Percentiles rank a stretch among this genome's conserved stretches.
phyloP scores from a whole-genome alignment of 768 basidiomycete species.

The Leucosporidium yakuticum region DNA sequence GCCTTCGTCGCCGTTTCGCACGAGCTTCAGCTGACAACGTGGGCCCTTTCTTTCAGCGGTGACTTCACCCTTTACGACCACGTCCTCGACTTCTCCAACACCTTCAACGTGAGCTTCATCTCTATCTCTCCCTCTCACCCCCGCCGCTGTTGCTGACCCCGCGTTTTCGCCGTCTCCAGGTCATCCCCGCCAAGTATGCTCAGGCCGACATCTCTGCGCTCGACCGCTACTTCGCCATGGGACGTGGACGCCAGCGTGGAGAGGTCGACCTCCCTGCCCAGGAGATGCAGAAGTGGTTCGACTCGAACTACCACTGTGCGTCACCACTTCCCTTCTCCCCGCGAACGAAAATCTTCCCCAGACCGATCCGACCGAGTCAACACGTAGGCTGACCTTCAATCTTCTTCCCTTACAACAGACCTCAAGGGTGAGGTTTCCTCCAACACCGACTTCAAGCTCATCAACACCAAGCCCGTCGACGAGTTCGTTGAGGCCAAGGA shows the following conservation, averaged over 20 bases:
- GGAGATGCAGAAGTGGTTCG: conserved; percentile 99
- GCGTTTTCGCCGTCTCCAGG: conserved; percentile 66
- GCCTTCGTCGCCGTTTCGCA: conserved; percentile 30
- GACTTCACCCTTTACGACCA: conserved; percentile 99
- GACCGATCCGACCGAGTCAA: too few species aligned
- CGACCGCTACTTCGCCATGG: conserved; percentile 98
- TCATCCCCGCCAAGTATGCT: conserved; percentile 87
- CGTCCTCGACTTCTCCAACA: conserved; percentile 90
- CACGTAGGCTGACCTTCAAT: conserved; percentile 61
- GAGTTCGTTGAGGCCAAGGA: conserved; percentile 93
- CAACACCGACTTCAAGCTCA: conserved; percentile 67
- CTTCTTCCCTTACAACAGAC: conserved; percentile 67
- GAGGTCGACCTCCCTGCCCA: conserved; percentile 72
- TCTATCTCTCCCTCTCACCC: conserved; percentile 47
- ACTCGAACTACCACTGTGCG: conserved; percentile 36
- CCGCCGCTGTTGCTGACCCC: conserved; percentile 77
- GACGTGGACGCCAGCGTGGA: conserved; percentile 90
- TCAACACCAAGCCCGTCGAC: conserved; percentile 83
- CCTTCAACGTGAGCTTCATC: conserved; percentile 62
- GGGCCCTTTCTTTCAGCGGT: conserved; percentile 54
- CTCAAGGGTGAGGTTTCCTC: conserved; percentile 68
- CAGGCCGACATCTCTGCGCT: conserved; percentile 78
- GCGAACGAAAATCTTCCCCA: neutral
- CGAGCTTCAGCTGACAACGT: conserved; percentile 6
- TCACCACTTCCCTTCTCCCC: neutral